Base-by-base conservation (phyloP, 1,139 yeast genomes). In the Candida sp. region DNA sequence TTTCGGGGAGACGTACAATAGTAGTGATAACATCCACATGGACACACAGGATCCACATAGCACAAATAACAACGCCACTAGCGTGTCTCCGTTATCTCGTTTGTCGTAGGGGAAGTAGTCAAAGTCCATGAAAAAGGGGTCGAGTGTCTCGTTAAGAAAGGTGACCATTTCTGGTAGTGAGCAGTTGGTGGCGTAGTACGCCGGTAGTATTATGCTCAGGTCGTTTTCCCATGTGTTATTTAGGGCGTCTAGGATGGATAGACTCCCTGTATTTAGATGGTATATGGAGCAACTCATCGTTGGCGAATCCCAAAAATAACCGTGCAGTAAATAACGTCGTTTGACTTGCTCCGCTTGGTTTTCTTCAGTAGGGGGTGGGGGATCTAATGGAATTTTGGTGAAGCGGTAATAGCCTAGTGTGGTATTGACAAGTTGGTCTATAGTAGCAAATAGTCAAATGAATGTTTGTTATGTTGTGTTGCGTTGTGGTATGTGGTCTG, bases 1-100 rank as follows among this genome's bases (percentile, higher is more conserved):
- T 22, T 68, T 70, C 0, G 84, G 78, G 22, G 83, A 75, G 37
- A 84, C 62, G 46, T 73, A 63, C 39, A 81, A 66, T 47, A 83
- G 60, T 26, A 81, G 57, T 44, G 82, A 64, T 37, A 84, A 68
- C 83, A 83, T 78, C 88, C 88, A 83, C 35, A 78, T 66, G 3
- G 81, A 70, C 3, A 78, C 76, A 57, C 80, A 76, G 28, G 73
- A 62, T 3, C 79, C 81, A 53, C 75, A 68, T 17, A 74, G 61
- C 28, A 74, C 71, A 62, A 74, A 76, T 35, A 77, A 56, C 12
- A 76, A 61, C n/a, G 80, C 80, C 27, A 77, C 75, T 52, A 74
- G 73, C n/a, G 76, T 64, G 55, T 75, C 78, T 9, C 81, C 81
- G 52, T 69, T 70, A 51, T 72, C 73, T 23, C 66, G 53, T 43